Conservation (phyloP, 1,139 yeast species). For the Candida freyschussii region DNA sequence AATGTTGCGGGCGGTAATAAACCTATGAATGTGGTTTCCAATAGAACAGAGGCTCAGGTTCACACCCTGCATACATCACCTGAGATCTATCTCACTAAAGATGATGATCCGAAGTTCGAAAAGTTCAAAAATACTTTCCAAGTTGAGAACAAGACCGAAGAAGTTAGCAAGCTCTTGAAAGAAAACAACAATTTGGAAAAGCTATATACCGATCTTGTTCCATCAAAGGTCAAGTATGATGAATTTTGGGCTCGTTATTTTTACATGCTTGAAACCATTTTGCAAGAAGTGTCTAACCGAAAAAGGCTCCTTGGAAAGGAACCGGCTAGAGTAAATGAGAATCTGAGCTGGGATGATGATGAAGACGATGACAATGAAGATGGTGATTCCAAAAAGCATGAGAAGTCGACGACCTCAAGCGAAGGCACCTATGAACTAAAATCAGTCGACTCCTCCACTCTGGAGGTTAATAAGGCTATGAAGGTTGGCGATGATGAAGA, state of each 20-base stretch:
- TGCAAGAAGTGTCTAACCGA: constrained; percentile 62
- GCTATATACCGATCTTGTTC: constrained; percentile 64
- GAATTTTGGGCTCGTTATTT: constrained; percentile 78
- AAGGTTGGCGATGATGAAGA: constrained; percentile 32
- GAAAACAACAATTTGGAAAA: constrained; percentile 50
- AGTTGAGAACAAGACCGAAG: constrained; percentile 47
- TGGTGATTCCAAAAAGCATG: constrained; percentile 8
- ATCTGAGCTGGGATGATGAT: constrained; percentile 45
- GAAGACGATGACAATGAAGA: constrained; percentile 18
- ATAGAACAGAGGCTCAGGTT: constrained; percentile 17
- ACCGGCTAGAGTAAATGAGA: constrained; percentile 35
- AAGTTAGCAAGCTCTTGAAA: constrained; percentile 45
- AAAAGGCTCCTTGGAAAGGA: constrained; percentile 11
- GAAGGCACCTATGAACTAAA: constrained; percentile 38
- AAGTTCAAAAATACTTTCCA: constrained; percentile 32
- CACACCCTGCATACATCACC: constrained; percentile 13
- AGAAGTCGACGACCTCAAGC: constrained; percentile 32
- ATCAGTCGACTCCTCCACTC: constrained; percentile 32
- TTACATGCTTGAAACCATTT: constrained; percentile 48
- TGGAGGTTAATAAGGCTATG: constrained; percentile 26
- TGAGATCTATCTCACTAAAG: constrained; percentile 14
- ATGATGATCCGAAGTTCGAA: constrained; percentile 31
- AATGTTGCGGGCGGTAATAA: constrained; percentile 33
- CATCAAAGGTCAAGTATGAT: constrained; percentile 52
- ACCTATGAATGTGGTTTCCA: constrained; percentile 17